Conservation (phyloP, 2,329 filamentous ascomycete genomes). For the Penicillium hordei region DNA sequence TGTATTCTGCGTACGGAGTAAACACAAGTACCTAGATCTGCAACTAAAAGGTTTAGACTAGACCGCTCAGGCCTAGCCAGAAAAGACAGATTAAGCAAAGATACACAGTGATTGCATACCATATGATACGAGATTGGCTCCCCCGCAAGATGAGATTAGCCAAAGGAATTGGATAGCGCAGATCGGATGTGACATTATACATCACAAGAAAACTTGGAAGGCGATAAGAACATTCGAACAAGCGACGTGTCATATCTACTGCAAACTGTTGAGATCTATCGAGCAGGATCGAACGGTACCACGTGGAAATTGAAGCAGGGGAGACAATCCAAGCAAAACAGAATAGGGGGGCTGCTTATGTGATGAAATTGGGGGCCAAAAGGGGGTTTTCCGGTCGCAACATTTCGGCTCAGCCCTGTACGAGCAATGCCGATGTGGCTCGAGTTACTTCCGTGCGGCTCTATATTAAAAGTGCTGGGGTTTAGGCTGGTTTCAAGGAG, state of each 20-base stretch:
- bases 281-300: not conserved
- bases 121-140: not conserved
- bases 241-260: not conserved
- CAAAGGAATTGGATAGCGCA: conserved; percentile 6
- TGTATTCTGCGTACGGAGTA: not conserved
- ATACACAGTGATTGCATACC: not conserved
- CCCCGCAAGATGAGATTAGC: conserved; percentile 2
- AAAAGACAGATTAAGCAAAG: conserved; percentile 5
- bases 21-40: not conserved
- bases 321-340: too few species aligned
- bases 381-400: not conserved
- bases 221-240: conserved; percentile 5
- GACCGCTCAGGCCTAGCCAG: not conserved
- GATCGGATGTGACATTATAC: conserved; percentile 1
- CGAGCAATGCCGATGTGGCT: not conserved
- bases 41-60: conserved; percentile 1
- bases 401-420: conserved; percentile 10
- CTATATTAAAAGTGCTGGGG: not conserved
- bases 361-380: conserved; percentile 2
- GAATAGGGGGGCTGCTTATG: not conserved
- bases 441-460: not conserved
- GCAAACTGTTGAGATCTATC: conserved; percentile 7
- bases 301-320: conserved; percentile 3
- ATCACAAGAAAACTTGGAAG: not conserved
- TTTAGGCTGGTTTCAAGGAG: not conserved